Conservation (phyloP, 176 grass and related monocot species). For the Puya raimondii region DNA sequence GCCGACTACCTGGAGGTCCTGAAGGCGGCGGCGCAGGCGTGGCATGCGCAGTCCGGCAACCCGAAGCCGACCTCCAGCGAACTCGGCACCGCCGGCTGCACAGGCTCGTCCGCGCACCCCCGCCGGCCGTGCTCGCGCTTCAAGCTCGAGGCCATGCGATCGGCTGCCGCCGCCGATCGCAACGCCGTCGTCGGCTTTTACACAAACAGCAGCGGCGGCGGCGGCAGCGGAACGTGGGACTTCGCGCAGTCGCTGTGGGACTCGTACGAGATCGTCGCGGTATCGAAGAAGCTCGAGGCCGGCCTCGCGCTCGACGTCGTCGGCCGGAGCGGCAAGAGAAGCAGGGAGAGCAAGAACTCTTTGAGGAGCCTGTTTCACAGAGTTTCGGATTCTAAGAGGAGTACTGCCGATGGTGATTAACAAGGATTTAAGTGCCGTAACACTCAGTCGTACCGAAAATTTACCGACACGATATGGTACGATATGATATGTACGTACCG, state of each 20-base stretch:
- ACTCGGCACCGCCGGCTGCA: slow-evolving; percentile 11
- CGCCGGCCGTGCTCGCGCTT: slow-evolving; percentile 45
- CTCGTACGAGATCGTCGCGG: slow-evolving; percentile 68
- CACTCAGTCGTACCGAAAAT: too few species aligned
- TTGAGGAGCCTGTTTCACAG: slow-evolving; percentile 42
- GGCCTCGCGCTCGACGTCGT: slow-evolving; percentile 33
- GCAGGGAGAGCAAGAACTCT: slow-evolving; percentile 41
- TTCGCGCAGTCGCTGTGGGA: slow-evolving; percentile 71
- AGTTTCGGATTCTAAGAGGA: slow-evolving; percentile 21
- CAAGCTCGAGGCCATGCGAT: slow-evolving; percentile 49
- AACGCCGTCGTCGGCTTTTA: too few species aligned
- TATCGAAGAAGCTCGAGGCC: slow-evolving; percentile 59
- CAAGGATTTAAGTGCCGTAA: too few species aligned
- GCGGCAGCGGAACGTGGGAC: slow-evolving; percentile 27
- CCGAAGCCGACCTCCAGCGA: slow-evolving; percentile 11
- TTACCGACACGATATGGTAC: too few species aligned
- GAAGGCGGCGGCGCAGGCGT: slow-evolving; percentile 83
- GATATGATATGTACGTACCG: too few species aligned
- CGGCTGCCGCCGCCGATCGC: background rate
- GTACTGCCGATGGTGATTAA: too few species aligned
- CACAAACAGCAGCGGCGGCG: background rate
- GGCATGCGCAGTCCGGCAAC: slow-evolving; percentile 62
- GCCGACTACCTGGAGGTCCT: slow-evolving; percentile 45
- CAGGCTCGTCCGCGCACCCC: background rate
- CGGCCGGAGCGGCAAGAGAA: slow-evolving; percentile 17